Evolutionary conservation across 2,329 filamentous ascomycete species (phyloP).

Genomic region (Ramularia collo-cygni): DNA sequence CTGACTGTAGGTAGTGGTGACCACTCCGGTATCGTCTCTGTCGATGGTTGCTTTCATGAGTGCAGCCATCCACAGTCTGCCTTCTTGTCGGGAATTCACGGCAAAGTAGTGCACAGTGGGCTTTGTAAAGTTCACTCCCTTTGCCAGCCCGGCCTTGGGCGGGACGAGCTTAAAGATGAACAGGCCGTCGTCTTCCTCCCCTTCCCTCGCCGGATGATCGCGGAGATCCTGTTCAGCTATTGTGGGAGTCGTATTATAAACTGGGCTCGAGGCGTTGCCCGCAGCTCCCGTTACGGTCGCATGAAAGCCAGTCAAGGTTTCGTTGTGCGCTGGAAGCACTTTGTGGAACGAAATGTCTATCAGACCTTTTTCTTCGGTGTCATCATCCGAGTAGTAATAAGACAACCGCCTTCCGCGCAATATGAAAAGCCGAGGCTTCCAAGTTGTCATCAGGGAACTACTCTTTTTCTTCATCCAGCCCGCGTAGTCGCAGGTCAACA

Average conservation of each 20-base stretch:
- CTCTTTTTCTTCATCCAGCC: conserved; percentile 99
- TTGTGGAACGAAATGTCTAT: conserved; percentile 98
- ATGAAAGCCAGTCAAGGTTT: conserved; percentile 82
- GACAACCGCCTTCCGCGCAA: conserved; percentile 83
- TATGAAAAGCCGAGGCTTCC: conserved; percentile 95
- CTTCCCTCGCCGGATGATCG: conserved; percentile 31
- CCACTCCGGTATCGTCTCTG: conserved; percentile 64
- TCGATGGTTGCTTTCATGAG: conserved; percentile 99
- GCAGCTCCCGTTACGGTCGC: conserved; percentile 87
- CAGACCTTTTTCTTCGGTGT: conserved; percentile 85
- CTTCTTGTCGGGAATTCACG: conserved; percentile 80
- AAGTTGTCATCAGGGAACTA: conserved; percentile 90
- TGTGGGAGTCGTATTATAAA: conserved; percentile 33
- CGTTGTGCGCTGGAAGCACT: conserved; percentile 89
- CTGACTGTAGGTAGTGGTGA: conserved; percentile 91
- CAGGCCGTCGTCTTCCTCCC: conserved; percentile 51
- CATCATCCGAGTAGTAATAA: conserved; percentile 93
- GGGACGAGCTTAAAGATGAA: conserved; percentile 99
- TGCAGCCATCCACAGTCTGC: conserved; percentile 94
- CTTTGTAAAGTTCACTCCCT: conserved; percentile 95
- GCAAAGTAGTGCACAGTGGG: conserved; percentile 97
- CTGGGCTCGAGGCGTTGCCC: conserved; percentile 50
- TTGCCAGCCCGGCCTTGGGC: conserved; percentile 75
- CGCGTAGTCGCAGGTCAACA: conserved; percentile 80
- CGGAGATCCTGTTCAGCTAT: conserved; percentile 31